Percentiles rank a stretch among this genome's conserved stretches.
Evolutionary conservation across 2,329 filamentous ascomycete species (phyloP).

Genomic region (Diaporthe destruens): DNA sequence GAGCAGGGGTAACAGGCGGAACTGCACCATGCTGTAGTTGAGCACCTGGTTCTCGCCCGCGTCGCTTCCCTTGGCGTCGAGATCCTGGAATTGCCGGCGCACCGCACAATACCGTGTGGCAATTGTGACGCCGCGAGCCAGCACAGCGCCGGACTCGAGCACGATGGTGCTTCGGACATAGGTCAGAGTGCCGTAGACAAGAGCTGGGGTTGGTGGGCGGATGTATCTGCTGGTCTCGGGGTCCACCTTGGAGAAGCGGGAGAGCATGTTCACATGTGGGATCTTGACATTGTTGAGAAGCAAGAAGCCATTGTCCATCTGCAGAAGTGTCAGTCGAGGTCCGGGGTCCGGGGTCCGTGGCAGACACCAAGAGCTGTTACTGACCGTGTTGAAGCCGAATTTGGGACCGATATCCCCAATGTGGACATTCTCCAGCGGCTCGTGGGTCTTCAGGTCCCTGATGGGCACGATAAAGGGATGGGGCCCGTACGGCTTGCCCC

Average conservation of each 20-base stretch:
- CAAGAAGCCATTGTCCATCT: conserved; percentile 84
- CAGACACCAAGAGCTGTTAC: neutral
- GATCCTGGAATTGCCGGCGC: conserved; percentile 82
- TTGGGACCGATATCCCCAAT: conserved; percentile 87
- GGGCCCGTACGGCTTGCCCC: conserved; percentile 77
- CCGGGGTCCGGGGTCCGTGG: too few relatives aligned
- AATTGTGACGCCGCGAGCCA: conserved; percentile 83
- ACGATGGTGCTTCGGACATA: conserved; percentile 82
- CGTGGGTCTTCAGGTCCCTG: conserved; percentile 76
- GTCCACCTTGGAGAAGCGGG: conserved; percentile 77
- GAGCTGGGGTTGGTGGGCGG: conserved; percentile 73
- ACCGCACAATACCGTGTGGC: conserved; percentile 81
- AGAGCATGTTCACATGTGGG: conserved; percentile 80
- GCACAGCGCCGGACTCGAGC: conserved; percentile 76
- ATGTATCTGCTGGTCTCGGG: conserved; percentile 76
- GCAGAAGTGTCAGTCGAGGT: neutral
- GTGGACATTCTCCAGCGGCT: conserved; percentile 76
- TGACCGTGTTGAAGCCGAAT: conserved; percentile 78
- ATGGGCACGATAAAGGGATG: conserved; percentile 85
- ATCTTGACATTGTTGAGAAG: conserved; percentile 83
- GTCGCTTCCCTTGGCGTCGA: conserved; percentile 67
- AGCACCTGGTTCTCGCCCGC: conserved; percentile 78
- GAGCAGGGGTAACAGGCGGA: conserved; percentile 77
- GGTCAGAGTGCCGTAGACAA: conserved; percentile 82
- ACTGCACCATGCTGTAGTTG: conserved; percentile 86